Conservation (phyloP, 441 rosid genomes). For the Geranium incanum region DNA sequence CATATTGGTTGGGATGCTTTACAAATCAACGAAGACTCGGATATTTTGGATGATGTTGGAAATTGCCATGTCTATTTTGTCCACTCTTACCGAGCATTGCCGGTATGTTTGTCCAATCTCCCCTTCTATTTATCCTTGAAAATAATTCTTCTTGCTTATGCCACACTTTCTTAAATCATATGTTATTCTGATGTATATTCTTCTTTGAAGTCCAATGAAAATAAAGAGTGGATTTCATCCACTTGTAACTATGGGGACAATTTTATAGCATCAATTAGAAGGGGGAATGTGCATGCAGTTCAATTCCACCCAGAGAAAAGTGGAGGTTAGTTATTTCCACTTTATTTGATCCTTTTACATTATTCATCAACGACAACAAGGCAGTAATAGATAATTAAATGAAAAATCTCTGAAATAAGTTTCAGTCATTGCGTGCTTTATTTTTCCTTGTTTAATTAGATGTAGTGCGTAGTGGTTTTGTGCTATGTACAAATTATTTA, state of each 20-base stretch:
- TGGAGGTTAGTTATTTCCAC: constrained; percentile 52
- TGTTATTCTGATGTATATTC: constrained; percentile 10
- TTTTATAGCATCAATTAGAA: constrained; percentile 79
- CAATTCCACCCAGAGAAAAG: constrained; percentile 99
- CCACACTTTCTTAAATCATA: constrained; percentile 6
- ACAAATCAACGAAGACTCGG: constrained; percentile 62
- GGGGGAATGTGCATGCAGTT: constrained; percentile 94
- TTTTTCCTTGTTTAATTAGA: neutral
- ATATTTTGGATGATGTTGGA: constrained; percentile 79
- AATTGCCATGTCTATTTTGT: constrained; percentile 86
- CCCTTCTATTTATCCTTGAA: neutral
- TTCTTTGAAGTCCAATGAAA: constrained; percentile 53
- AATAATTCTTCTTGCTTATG: neutral
- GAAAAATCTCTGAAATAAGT: neutral
- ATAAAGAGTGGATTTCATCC: constrained; percentile 84
- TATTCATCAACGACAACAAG: neutral
- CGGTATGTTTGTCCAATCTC: constrained; percentile 33
- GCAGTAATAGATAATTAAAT: neutral
- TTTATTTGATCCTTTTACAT: neutral
- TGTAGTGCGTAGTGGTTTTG: neutral
- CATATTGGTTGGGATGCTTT: constrained; percentile 98
- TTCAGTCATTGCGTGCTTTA: neutral
- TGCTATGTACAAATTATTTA: neutral
- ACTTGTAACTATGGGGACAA: constrained; percentile 74
- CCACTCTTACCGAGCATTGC: constrained; percentile 89